Conservation (phyloP, 83 land plant species). For the Isoetes engelmannii region DNA sequence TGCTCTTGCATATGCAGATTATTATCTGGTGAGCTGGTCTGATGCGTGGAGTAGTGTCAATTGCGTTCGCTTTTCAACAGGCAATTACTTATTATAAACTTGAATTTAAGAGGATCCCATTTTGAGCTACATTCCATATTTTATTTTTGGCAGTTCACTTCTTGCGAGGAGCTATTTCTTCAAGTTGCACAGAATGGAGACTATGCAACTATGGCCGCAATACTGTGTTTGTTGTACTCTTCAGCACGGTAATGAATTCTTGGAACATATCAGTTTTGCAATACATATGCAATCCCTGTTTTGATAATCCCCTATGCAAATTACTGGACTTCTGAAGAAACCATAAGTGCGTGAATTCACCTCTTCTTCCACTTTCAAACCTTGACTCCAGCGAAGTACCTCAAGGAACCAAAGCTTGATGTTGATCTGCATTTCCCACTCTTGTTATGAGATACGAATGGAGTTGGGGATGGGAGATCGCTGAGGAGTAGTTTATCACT, state of each 20-base stretch:
- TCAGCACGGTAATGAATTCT: conserved; percentile 76
- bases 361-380: background rate
- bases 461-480: background rate
- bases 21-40: conserved; percentile 98
- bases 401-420: background rate
- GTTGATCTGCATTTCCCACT: background rate
- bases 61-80: conserved; percentile 93
- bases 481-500: background rate
- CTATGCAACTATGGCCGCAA: conserved; percentile 80
- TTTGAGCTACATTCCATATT: background rate
- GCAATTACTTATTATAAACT: conserved; percentile 21
- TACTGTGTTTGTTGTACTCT: conserved; percentile 79
- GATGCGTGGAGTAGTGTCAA: conserved; percentile 95
- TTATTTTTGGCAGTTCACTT: conserved; percentile 55
- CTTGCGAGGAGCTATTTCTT: conserved; percentile 15
- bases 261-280: no score
- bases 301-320: background rate
- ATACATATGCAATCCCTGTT: no score
- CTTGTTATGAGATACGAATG: background rate
- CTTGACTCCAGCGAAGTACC: background rate
- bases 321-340: background rate
- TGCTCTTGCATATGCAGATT: conserved; percentile 32
- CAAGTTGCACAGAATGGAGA: conserved; percentile 26
- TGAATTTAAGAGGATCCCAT: no score
- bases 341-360: background rate